Percentiles rank a stretch among this genome's conserved stretches.
These are phyloP conservation scores for Paramecium sexaurelia DNA, from an alignment of 73 alveolate genomes.

Conservation along the genomic window DNA sequence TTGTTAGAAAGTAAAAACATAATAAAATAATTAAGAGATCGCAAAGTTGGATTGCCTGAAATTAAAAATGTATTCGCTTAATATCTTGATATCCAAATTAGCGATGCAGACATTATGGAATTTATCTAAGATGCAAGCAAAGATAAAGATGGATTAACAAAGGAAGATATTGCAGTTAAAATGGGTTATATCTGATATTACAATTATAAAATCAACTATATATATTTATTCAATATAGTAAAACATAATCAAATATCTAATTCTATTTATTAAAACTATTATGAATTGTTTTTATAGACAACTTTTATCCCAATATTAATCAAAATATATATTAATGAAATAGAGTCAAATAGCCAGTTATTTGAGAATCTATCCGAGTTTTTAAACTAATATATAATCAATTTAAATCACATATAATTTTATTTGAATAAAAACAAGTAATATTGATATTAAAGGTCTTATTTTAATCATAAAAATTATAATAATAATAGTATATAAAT, in stretches of 20 bases:
- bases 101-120: slow-evolving; percentile 68
- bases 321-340: no score
- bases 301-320: no score
- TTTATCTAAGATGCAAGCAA: slow-evolving; percentile 65
- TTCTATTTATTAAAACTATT: no score
- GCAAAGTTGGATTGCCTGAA: slow-evolving; percentile 55
- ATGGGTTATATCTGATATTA: slow-evolving; percentile 26
- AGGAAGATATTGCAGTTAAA: slow-evolving; percentile 59
- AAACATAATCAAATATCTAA: no score
- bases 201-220: background rate
- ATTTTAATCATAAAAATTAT: background rate
- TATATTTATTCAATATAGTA: no score
- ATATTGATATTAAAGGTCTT: no score
- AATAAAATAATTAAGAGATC: slow-evolving; percentile 34
- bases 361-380: no score
- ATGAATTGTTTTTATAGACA: no score
- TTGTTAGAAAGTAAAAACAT: slow-evolving; percentile 59
- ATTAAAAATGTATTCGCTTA: slow-evolving; percentile 58
- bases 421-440: background rate
- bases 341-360: no score
- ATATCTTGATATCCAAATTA: slow-evolving; percentile 61
- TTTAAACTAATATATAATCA: no score
- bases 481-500: background rate
- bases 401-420: no score
- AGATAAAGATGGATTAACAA: slow-evolving; percentile 61